Percentiles rank a stretch among this genome's conserved stretches.
Conservation (phyloP, 2,329 filamentous ascomycete species). For the Coniochaeta ligniaria region DNA sequence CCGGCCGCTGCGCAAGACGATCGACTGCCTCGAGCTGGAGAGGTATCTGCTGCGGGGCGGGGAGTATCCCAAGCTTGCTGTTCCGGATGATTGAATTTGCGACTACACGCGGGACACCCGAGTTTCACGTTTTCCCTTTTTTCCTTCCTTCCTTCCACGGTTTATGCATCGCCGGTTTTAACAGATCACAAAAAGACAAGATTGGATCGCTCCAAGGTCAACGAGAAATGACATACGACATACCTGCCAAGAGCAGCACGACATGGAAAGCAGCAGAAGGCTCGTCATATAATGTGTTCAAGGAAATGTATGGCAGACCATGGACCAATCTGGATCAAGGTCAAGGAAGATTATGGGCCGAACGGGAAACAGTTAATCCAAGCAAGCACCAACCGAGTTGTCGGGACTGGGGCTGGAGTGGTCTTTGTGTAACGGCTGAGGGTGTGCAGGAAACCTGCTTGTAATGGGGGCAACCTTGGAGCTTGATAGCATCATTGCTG, state of each 20-base stretch:
- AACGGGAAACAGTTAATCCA: neutral
- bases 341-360: neutral
- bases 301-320: neutral
- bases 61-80: slow-evolving; percentile 21
- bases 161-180: neutral
- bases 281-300: neutral
- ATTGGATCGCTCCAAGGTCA: neutral
- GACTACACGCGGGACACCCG: neutral
- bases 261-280: neutral
- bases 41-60: slow-evolving; percentile 31
- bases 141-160: neutral
- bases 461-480: neutral
- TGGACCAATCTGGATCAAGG: neutral
- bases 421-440: neutral
- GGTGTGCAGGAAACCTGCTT: neutral
- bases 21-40: slow-evolving; percentile 31
- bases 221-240: neutral
- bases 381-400: neutral
- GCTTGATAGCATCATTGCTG: neutral
- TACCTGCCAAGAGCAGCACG: neutral
- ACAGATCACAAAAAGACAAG: neutral
- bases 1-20: slow-evolving; percentile 19
- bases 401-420: neutral
- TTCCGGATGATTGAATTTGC: neutral
- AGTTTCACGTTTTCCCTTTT: neutral